phyloP scores from a whole-genome alignment of 225 moss, liverwort and hornwort genomes.

The Asterella californica region DNA sequence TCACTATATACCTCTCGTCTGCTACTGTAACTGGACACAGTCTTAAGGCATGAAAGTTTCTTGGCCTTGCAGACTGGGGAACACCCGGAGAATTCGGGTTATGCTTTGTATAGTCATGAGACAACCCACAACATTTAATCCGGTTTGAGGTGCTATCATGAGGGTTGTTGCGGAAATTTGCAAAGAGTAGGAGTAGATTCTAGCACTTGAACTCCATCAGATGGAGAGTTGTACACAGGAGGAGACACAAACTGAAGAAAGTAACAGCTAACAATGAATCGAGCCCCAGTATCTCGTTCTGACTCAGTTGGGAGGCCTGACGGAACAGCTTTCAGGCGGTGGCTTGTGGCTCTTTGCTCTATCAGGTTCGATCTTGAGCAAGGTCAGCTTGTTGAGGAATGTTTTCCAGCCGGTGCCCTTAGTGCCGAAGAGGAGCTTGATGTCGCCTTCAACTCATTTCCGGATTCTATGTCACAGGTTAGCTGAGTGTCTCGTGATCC shows the following conservation, averaged over 20 bases:
- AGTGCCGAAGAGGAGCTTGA: constrained; percentile 95
- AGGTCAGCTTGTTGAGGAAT: constrained; percentile 98
- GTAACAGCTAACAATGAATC: constrained; percentile 60
- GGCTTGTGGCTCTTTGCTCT: constrained; percentile 91
- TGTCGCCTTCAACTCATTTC: constrained; percentile 98
- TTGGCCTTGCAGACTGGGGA: background rate
- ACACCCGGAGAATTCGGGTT: background rate
- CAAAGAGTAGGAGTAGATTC: background rate
- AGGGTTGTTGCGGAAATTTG: background rate
- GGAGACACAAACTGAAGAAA: constrained; percentile 13
- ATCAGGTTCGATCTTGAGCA: constrained; percentile 99
- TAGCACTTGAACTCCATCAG: constrained; percentile 1
- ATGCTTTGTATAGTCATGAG: background rate
- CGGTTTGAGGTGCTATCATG: background rate
- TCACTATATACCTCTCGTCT: background rate
- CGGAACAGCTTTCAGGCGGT: constrained; percentile 68
- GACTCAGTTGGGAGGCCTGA: constrained; percentile 67
- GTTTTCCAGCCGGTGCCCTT: constrained; percentile 78
- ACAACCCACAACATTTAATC: background rate
- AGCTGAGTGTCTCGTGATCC: background rate
- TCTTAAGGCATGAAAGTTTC: background rate
- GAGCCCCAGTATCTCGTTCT: constrained; percentile 60
- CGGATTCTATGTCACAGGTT: constrained; percentile 92
- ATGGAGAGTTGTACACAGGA: constrained; percentile 33
- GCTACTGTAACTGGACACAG: background rate